Evolutionary conservation across 441 rosid genomes (phyloP).

Genomic region (Gossypium schwendimanii): DNA sequence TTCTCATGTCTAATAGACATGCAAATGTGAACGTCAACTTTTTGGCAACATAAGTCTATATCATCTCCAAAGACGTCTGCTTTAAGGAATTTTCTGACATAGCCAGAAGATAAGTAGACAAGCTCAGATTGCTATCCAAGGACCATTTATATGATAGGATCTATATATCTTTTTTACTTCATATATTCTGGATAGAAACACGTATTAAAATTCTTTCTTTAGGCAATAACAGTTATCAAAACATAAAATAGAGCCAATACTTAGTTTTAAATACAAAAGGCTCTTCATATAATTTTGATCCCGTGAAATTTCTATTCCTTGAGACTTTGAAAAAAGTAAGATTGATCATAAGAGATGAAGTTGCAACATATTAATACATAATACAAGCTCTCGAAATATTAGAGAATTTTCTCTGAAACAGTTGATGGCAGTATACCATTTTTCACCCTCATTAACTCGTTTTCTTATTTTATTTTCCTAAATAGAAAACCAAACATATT

Average conservation of each 20-base stretch:
- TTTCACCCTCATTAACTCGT: not conserved
- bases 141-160: not conserved
- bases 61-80: too few species aligned
- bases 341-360: not conserved
- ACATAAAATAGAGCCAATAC: not conserved
- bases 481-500: not conserved
- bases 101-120: not conserved
- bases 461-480: not conserved
- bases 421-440: not conserved
- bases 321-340: not conserved
- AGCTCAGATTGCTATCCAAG: not conserved
- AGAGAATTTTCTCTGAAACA: not conserved
- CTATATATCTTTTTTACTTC: not conserved
- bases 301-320: not conserved
- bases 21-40: too few species aligned
- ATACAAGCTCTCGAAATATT: not conserved
- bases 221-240: not conserved
- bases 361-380: not conserved
- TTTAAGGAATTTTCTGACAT: too few species aligned
- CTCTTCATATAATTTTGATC: not conserved
- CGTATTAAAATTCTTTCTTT: not conserved
- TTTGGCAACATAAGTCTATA: too few species aligned
- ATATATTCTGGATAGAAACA: not conserved
- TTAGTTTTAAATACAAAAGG: not conserved
- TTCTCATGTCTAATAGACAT: too few species aligned